Conservation (phyloP, 176 grass and related monocot genomes). For the Hordeum vulgare region MorexV3_pseudomolecules_assembly NC_058520.1:608466498-608466997, state of each 20-base stretch:
- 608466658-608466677: conserved; percentile 46
- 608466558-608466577: conserved; percentile 78
- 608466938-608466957: background rate
- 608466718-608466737: conserved; percentile 43
- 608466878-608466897: conserved; percentile 96
- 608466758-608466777: conserved; percentile 52
- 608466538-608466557: conserved; percentile 59
- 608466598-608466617: conserved; percentile 78
- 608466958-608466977: background rate
- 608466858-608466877: conserved; percentile 83
- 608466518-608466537: conserved; percentile 29
- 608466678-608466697: conserved; percentile 83
- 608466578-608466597: conserved; percentile 63
- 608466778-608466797: conserved; percentile 48
- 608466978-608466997: background rate
- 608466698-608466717: conserved; percentile 91
- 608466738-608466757: conserved; percentile 67
- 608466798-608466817: conserved; percentile 50
- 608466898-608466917: conserved; percentile 95
- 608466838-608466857: conserved; percentile 72
- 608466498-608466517: background rate
- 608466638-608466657: conserved; percentile 18
- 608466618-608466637: conserved; percentile 96
- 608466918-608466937: conserved; percentile 81
- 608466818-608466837: conserved; percentile 67